Evolutionary conservation across 805 yeast species (phyloP).

Genomic region (Suhomyces vadensis): DNA sequence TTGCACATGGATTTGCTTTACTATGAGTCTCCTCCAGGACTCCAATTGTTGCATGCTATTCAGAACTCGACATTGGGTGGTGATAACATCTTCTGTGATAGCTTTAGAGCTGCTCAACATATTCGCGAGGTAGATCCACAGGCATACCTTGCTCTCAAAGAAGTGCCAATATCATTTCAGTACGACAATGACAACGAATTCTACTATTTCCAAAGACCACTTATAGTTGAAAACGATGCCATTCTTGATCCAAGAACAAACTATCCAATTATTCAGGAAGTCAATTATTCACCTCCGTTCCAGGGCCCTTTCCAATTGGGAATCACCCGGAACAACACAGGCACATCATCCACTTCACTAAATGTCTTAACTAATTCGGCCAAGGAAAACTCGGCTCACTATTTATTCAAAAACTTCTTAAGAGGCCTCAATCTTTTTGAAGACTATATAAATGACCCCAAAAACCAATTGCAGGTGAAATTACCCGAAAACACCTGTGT

Average conservation of each 20-base stretch:
- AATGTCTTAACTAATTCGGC: conserved; percentile 19
- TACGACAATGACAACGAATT: conserved; percentile 62
- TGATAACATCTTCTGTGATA: conserved; percentile 68
- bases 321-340: conserved; percentile 36
- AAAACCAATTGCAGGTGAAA: conserved; percentile 55
- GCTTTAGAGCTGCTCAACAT: conserved; percentile 61
- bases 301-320: conserved; percentile 75
- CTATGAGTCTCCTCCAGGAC: conserved; percentile 80
- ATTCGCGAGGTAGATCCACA: conserved; percentile 57
- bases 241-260: conserved; percentile 16
- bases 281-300: conserved; percentile 80
- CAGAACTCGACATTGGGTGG: conserved; percentile 61
- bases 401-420: conserved; percentile 52
- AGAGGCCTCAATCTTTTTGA: conserved; percentile 66
- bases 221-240: conserved; percentile 54
- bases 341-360: conserved; percentile 4
- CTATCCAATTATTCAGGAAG: conserved; percentile 46
- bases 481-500: conserved; percentile 62
- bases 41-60: conserved; percentile 66
- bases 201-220: conserved; percentile 62
- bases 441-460: conserved; percentile 49
- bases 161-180: conserved; percentile 67
- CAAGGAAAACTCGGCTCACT: conserved; percentile 37
- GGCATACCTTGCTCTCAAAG: conserved; percentile 62
- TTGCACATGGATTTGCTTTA: conserved; percentile 77